phyloP scores from a whole-genome alignment of 2,329 filamentous ascomycete genomes.

The Colletotrichum spinosum region DNA sequence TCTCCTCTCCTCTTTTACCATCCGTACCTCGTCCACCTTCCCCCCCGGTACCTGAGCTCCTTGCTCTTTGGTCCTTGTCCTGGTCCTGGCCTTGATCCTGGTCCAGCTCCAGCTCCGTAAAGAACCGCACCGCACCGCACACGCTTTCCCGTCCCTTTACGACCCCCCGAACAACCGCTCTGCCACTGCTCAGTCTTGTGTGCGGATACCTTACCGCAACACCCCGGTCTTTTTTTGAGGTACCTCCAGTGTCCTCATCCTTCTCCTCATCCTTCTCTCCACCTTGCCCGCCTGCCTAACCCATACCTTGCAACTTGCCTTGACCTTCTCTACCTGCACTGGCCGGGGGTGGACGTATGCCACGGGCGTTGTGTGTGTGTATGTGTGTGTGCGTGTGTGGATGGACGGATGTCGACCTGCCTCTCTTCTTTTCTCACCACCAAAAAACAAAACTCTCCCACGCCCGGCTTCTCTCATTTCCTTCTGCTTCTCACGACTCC shows the following conservation, averaged over 20 bases:
- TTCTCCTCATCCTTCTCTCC: not conserved
- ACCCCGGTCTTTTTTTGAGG: slow-evolving; percentile 21
- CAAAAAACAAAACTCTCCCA: slow-evolving; percentile 40
- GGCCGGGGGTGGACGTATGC: slow-evolving; percentile 28
- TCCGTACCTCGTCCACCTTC: no score
- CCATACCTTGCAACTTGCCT: slow-evolving; percentile 24
- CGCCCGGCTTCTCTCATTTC: slow-evolving; percentile 40
- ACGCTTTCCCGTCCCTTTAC: no score
- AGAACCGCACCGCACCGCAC: no score
- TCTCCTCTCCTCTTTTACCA: no score
- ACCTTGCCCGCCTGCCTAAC: slow-evolving; percentile 1
- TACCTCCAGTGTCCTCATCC: slow-evolving; percentile 2
- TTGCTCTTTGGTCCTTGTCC: no score
- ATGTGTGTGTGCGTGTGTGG: slow-evolving; percentile 18
- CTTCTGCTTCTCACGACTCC: slow-evolving; percentile 49
- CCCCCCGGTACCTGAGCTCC: no score
- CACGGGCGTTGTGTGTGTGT: no score
- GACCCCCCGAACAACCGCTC: not conserved
- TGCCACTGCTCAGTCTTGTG: slow-evolving; percentile 7
- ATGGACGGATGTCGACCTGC: slow-evolving; percentile 36
- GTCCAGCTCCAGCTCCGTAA: not conserved
- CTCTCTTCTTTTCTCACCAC: slow-evolving; percentile 40
- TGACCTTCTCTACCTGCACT: slow-evolving; percentile 25
- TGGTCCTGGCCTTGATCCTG: no score
- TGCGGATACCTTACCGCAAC: slow-evolving; percentile 29